phyloP scores from a whole-genome alignment of 2,329 filamentous ascomycete genomes.

The Penicillium sclerotiorum region DNA sequence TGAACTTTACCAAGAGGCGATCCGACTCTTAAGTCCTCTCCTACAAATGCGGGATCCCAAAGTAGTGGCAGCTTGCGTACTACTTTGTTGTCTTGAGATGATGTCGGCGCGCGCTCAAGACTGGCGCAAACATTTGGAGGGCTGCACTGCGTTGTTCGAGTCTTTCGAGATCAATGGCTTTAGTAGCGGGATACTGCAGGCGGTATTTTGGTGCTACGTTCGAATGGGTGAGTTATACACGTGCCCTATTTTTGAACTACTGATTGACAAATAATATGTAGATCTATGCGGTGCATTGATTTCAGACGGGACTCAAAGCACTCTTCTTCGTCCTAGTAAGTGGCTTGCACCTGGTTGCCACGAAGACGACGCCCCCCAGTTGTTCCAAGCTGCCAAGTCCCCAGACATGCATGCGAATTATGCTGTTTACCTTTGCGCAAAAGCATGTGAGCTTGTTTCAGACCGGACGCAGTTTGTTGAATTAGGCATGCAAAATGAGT shows the following conservation, averaged over 20 bases:
- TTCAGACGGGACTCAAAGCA: constrained; percentile 52
- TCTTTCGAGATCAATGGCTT: constrained; percentile 56
- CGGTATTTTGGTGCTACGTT: constrained; percentile 62
- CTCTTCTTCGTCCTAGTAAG: constrained; percentile 53
- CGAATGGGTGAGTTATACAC: constrained; percentile 50
- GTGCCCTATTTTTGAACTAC: too few relatives aligned
- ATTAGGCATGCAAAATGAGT: constrained; percentile 51
- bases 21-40: constrained; percentile 52
- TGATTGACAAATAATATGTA: constrained; percentile 22
- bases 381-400: constrained; percentile 41
- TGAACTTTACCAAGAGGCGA: constrained; percentile 57
- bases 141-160: constrained; percentile 57
- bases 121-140: constrained; percentile 60
- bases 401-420: constrained; percentile 64
- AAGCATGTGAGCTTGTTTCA: constrained; percentile 55
- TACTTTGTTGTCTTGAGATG: constrained; percentile 60
- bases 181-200: constrained; percentile 54
- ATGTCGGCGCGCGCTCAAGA: constrained; percentile 52
- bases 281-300: constrained; percentile 61
- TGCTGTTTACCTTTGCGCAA: constrained; percentile 59
- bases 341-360: constrained; percentile 50
- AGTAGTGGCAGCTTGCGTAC: constrained; percentile 56
- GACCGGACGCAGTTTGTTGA: constrained; percentile 54
- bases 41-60: constrained; percentile 52
- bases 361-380: constrained; percentile 37